Percentiles rank a stretch among this genome's conserved stretches.
Evolutionary conservation across 2,329 filamentous ascomycete species (phyloP).

Genomic region (Alternaria panax): DNA sequence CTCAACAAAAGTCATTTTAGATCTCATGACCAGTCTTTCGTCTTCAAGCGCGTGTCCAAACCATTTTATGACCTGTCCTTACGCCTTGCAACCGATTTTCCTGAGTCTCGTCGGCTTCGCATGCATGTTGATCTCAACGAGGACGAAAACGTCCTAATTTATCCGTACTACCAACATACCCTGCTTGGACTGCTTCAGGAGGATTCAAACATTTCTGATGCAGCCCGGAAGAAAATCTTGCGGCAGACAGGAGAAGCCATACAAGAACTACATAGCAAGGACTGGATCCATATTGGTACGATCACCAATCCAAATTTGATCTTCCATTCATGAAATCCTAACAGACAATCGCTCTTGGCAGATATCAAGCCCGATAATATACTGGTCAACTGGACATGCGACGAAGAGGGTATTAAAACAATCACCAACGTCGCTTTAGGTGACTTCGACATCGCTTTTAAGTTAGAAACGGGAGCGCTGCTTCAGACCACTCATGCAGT

Average conservation of each 20-base stretch:
- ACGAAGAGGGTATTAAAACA: conserved; percentile 42
- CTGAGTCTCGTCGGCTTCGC: conserved; percentile 43
- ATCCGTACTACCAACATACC: conserved; percentile 46
- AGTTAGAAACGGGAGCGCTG: conserved; percentile 37
- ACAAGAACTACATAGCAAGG: conserved; percentile 47
- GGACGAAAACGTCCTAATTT: conserved; percentile 46
- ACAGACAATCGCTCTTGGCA: conserved; percentile 33
- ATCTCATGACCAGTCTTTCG: conserved; percentile 42
- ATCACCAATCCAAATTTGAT: conserved; percentile 18
- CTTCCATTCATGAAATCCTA: conserved; percentile 17
- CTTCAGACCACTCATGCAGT: conserved; percentile 39
- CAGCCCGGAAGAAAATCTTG: conserved; percentile 47
- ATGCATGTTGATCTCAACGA: conserved; percentile 48
- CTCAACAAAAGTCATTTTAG: conserved; percentile 26
- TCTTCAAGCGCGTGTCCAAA: conserved; percentile 45
- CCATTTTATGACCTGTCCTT: conserved; percentile 43
- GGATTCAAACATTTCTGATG: conserved; percentile 38
- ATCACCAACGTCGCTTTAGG: conserved; percentile 47
- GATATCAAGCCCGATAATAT: conserved; percentile 54
- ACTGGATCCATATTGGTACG: conserved; percentile 49
- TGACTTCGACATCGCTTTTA: conserved; percentile 49
- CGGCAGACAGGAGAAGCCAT: conserved; percentile 45
- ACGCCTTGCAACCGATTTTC: conserved; percentile 44
- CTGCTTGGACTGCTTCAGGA: conserved; percentile 46
- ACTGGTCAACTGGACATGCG: conserved; percentile 46